phyloP scores from a whole-genome alignment of 108 stramenopile genomes.

The Thalassiosira profunda region DNA sequence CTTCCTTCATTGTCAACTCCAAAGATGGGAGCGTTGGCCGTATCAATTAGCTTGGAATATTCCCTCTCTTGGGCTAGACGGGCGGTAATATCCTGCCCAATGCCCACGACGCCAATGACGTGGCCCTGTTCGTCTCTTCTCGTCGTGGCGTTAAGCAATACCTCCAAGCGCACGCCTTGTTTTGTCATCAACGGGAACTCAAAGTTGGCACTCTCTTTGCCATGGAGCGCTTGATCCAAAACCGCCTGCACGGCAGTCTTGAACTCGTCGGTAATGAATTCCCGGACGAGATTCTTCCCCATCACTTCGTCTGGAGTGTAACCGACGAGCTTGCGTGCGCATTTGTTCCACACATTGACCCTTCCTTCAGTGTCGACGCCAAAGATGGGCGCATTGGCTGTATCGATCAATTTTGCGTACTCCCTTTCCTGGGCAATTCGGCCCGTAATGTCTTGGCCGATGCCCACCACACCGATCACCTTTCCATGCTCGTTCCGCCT shows the following conservation, averaged over 20 bases:
- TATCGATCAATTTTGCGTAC: slow-evolving; percentile 56
- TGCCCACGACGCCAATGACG: slow-evolving; percentile 57
- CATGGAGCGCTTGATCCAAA: slow-evolving; percentile 38
- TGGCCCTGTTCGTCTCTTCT: slow-evolving; percentile 32
- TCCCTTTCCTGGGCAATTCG: slow-evolving; percentile 42
- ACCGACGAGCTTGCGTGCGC: slow-evolving; percentile 55
- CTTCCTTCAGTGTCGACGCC: slow-evolving; percentile 57
- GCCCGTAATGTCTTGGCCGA: slow-evolving; percentile 16
- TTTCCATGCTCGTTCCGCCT: no score
- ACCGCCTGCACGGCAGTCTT: slow-evolving; percentile 34
- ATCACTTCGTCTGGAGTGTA: slow-evolving; percentile 56
- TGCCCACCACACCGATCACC: no score
- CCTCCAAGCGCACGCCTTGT: slow-evolving; percentile 36
- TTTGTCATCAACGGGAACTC: slow-evolving; percentile 58
- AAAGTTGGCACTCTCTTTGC: slow-evolving; percentile 58
- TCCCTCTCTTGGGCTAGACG: slow-evolving; percentile 45
- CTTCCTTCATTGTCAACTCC: slow-evolving; percentile 65
- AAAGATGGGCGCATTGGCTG: slow-evolving; percentile 66
- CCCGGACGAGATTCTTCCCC: slow-evolving; percentile 40
- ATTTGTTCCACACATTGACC: slow-evolving; percentile 71
- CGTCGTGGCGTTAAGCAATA: slow-evolving; percentile 61
- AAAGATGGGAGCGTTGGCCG: slow-evolving; percentile 80
- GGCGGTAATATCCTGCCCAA: slow-evolving; percentile 68
- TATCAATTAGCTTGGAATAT: slow-evolving; percentile 63
- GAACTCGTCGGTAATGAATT: slow-evolving; percentile 33